Conservation (phyloP, 345 rosid species). For the Nephelium lappaceum region DNA sequence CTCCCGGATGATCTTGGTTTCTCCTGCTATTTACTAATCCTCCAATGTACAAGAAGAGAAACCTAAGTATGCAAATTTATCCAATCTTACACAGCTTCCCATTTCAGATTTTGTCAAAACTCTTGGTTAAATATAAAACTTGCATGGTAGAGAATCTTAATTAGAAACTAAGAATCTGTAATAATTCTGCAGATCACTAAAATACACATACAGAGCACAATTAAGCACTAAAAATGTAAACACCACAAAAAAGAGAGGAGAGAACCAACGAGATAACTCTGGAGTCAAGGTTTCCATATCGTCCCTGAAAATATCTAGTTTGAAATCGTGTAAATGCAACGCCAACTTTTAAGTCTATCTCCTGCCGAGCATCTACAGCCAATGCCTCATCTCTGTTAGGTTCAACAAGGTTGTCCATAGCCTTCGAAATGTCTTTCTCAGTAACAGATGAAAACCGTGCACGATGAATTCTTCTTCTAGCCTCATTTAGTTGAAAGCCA, state of each 20-base stretch:
- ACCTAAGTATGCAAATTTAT: slow-evolving; percentile 1
- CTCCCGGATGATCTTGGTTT: neutral
- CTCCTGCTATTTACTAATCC: slow-evolving; percentile 5
- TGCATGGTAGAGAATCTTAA: neutral
- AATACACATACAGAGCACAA: neutral
- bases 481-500: slow-evolving; percentile 59
- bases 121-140: neutral
- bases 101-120: neutral
- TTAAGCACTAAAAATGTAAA: neutral
- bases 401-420: slow-evolving; percentile 80
- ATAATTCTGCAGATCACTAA: neutral
- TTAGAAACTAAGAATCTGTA: neutral
- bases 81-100: neutral
- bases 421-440: slow-evolving; percentile 88
- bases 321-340: slow-evolving; percentile 96
- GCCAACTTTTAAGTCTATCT: slow-evolving; percentile 99
- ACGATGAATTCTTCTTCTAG: slow-evolving; percentile 68
- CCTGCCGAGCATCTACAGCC: slow-evolving; percentile 99
- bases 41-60: neutral
- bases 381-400: slow-evolving; percentile 88
- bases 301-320: slow-evolving; percentile 91
- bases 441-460: slow-evolving; percentile 95
- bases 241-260: slow-evolving; percentile 25
- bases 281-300: slow-evolving; percentile 93
- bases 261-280: slow-evolving; percentile 92